Base-by-base conservation (phyloP, 1,284 basidiomycete genomes). In the Cutaneotrichosporon mucoides region DNA sequence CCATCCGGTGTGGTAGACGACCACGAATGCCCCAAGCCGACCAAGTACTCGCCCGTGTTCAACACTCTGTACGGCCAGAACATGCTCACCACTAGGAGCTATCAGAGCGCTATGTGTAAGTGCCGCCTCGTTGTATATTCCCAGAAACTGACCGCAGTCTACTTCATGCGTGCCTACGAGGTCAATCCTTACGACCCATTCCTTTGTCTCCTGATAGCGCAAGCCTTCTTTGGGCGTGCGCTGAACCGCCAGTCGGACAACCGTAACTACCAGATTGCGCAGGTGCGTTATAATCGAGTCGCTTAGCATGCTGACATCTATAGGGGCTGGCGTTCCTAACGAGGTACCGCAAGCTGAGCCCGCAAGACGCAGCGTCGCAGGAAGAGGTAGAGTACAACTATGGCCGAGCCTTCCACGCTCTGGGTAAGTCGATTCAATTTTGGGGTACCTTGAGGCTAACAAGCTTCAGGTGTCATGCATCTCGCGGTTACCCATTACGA, bases 241-340 rank as follows among this genome's bases (percentile, higher is more conserved):
- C 91, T 92, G 85, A 91, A 95, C 67, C 84, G 95, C 9, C 93
- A 97, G 73, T 87, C 89, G 6, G 95, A 98, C 77, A 98, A 99
- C 73, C 80, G 92, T 49, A 89, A 97, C 69, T 91, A 95, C 73
- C 84, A 84, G 50, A 81, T 84, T 44, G 82, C 91, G 68, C 83
- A 87, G 70, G 90, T 92, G 72, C 61, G 86, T 81, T 37, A 15
- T 52, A 45, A 52, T 16, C 6, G 55, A 13, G 7, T 52, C 24
- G 47, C n/a, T 40, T 58, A 10, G 13, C 16, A 7, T 34, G 49
- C 57, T 63, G 54, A 49, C 52, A 38, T 4, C 41, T 41, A 12
- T 64, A 94, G 89, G 89, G 84, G 0, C 82, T 93, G 79, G 89
- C 88, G 0, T 95, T 93, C 76, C 76, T 95, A 40, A 82, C 86